Conservation (phyloP, 2,329 filamentous ascomycete species). For the Ophiocordyceps polyrhachis-furcata region DNA sequence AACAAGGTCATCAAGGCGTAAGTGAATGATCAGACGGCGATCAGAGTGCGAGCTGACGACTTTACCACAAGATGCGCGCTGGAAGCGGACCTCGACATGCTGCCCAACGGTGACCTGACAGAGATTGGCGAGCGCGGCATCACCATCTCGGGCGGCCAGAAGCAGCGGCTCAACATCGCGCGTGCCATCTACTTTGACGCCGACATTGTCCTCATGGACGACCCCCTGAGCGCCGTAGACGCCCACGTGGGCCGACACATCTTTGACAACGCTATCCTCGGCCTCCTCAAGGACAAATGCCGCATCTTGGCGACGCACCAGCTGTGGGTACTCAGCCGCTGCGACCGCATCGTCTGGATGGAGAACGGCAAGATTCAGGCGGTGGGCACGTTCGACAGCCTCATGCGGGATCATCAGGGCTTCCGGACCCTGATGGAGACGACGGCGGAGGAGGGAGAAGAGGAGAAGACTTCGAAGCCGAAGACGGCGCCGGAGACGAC, state of each 20-base stretch:
- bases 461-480: slow-evolving; percentile 28
- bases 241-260: slow-evolving; percentile 56
- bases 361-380: slow-evolving; percentile 69
- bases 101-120: slow-evolving; percentile 74
- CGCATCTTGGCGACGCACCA: slow-evolving; percentile 88
- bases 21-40: slow-evolving; percentile 12
- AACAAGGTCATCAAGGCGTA: slow-evolving; percentile 60
- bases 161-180: slow-evolving; percentile 88
- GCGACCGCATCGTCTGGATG: slow-evolving; percentile 87
- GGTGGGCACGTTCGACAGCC: slow-evolving; percentile 73
- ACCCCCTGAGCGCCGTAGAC: slow-evolving; percentile 50
- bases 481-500: slow-evolving; percentile 27
- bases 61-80: slow-evolving; percentile 49
- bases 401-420: slow-evolving; percentile 60
- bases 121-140: slow-evolving; percentile 94
- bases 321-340: slow-evolving; percentile 76
- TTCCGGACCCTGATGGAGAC: slow-evolving; percentile 78
- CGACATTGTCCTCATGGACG: slow-evolving; percentile 50
- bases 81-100: slow-evolving; percentile 71
- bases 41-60: slow-evolving; percentile 1
- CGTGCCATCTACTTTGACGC: slow-evolving; percentile 55
- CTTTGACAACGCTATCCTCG: slow-evolving; percentile 87
- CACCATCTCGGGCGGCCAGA: slow-evolving; percentile 87
- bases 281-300: slow-evolving; percentile 74
- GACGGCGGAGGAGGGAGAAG: slow-evolving; percentile 49